These are phyloP conservation scores for Aphanomyces cochlioides DNA, from an alignment of 352 stramenopile species.

Conservation along the genomic window DNA sequence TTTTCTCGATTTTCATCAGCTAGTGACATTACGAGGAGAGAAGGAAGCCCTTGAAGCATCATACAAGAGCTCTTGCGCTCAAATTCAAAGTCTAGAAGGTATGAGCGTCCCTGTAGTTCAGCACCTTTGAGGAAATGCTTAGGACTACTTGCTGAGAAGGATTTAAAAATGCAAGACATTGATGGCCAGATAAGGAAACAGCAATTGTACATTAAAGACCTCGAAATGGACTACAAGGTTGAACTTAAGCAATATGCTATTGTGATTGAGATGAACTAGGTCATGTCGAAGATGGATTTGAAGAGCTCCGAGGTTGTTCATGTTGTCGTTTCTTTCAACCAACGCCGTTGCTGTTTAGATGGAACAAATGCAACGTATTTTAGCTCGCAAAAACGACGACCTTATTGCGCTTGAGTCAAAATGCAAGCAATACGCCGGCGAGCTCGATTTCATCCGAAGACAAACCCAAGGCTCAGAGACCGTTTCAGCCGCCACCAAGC, in stretches of 20 bases:
- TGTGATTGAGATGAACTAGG: neutral
- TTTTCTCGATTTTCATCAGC: neutral
- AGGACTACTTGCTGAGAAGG: neutral
- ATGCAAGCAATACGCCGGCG: conserved; percentile 3
- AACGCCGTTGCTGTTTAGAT: neutral
- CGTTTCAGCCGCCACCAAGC: neutral
- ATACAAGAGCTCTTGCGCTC: no score
- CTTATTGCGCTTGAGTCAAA: neutral
- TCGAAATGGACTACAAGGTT: conserved; percentile 27
- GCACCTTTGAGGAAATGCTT: no score
- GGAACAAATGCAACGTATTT: conserved; percentile 2
- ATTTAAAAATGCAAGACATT: neutral
- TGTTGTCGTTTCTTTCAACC: neutral
- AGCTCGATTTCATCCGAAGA: neutral
- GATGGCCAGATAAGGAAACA: neutral
- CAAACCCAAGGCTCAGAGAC: neutral
- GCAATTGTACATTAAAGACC: conserved; percentile 13
- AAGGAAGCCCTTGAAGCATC: neutral
- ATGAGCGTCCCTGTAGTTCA: no score
- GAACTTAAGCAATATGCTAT: neutral
- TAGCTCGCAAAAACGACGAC: conserved; percentile 18
- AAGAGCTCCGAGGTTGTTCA: neutral
- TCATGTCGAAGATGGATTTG: neutral
- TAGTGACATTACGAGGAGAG: neutral
- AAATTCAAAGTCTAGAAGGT: no score